Base-by-base conservation (phyloP, 2,329 filamentous ascomycete genomes). In the Furcasterigmium furcatum region DNA sequence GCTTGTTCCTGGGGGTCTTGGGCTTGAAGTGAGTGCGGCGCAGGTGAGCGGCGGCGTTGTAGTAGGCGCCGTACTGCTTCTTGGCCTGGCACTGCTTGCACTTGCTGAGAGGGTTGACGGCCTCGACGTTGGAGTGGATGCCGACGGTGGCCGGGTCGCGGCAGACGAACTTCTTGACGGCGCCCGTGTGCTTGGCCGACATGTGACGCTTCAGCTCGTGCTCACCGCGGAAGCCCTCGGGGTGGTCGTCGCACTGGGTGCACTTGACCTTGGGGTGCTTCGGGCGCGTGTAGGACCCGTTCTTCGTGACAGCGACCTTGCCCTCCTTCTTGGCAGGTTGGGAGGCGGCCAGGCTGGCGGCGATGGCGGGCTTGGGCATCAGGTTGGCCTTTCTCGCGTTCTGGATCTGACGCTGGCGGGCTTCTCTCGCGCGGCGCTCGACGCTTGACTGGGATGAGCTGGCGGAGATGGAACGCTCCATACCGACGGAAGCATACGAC, bases 31-130 rank as follows among this genome's bases (percentile, higher is more conserved):
- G 92, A 1, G 87, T 86, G 41, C 92, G 84, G 35, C 91, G 80
- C 9, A 97, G 77, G 62, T 97, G 92, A 1, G 91, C 92, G 0
- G 91, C 91, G 1, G 91, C 92, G 58, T 97, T 97, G 69, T 97
- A 96, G 68, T 96, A 94, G 14, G 88, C 88, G 4, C 87, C 87
- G 56, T 97, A 97, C 47, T 80, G 78, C 72, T 96, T 96, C 45
- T 77, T 70, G 38, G 77, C 77, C 41, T 76, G 78, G 64, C 92
- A 97, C 40, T 87, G 80, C 66, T 95, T 95, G 79, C 91, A 96
- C 54, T 87, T 86, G 42, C 74, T 72, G 27, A 97, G 77, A 34
- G 91, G 84, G 43, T 66, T 78, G 68, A 77, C 76, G 65, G 68
- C 81, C 61, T 55, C 74, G 56, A 64, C 78, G 69, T 65, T 53